Base-by-base conservation (phyloP, 2,329 filamentous ascomycete genomes). In the Penicillium sp. region DNA sequence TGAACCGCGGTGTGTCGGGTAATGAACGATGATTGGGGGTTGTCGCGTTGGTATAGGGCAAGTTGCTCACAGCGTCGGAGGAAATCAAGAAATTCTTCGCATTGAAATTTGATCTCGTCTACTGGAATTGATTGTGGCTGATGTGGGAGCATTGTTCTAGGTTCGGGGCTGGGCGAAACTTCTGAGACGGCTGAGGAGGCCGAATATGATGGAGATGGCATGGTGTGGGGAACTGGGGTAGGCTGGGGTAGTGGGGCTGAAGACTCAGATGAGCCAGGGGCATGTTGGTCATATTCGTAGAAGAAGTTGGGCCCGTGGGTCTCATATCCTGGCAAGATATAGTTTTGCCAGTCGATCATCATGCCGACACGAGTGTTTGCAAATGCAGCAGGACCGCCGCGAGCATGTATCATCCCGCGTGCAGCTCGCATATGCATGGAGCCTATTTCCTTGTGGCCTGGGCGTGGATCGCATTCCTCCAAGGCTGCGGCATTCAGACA, bases 281-380 rank as follows among this genome's bases (percentile, higher is more conserved):
- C 17, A 4, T 56, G 53, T 14, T 58, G 56, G 16, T 65, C 51
- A 43, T 63, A 56, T 47, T 74, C 69, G 48, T 70, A 75, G 53
- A 67, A 70, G 48, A 76, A 75, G 37, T 67, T 71, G 1, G 66
- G 62, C 6, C 66, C 67, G 12, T 69, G 61, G 1, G 67, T 68
- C 51, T 74, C 69, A 58, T 74, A 76, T 1, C 74, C 73, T 0
- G 72, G 69, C 40, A 75, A 64, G 31, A 74, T 73, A 56, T 76
- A 75, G 58, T 76, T 73, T 55, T 72, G 71, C 74, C 73, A 76
- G 49, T 76, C 75, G 41, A 75, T 74, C 45, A 76, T 56, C 70
- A 73, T 75, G 4, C 69, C 72, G 40, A 75, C 58, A 19, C 67
- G 72, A 33, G 72, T 74, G 37, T 73, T 66, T 31, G 67, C 61